Conservation (phyloP, 805 yeast genomes). For the Teunomyces tritomae region DNA sequence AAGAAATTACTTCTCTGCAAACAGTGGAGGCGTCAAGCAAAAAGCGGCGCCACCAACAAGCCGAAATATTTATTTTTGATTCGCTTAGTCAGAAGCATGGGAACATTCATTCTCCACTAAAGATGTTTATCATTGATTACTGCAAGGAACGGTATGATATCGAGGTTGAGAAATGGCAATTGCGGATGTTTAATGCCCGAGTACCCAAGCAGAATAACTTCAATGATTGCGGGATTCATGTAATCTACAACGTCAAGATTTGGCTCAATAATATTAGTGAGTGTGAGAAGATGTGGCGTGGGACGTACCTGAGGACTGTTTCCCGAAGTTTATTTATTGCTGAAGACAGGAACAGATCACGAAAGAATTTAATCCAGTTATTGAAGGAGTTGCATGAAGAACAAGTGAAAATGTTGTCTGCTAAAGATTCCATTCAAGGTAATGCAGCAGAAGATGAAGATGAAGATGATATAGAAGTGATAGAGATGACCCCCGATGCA, state of each 20-base stretch:
- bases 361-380: constrained; percentile 23
- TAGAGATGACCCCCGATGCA: constrained; percentile 6
- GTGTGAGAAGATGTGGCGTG: constrained; percentile 52
- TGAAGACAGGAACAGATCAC: constrained; percentile 27
- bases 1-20: neutral
- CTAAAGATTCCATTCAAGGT: neutral
- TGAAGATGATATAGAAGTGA: constrained; percentile 22
- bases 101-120: constrained; percentile 51
- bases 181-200: constrained; percentile 47
- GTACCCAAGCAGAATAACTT: constrained; percentile 86
- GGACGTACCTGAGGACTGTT: constrained; percentile 11
- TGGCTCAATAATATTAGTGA: constrained; percentile 50
- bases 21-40: neutral
- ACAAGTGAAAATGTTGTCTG: constrained; percentile 9
- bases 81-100: constrained; percentile 65
- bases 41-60: constrained; percentile 10
- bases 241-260: constrained; percentile 66
- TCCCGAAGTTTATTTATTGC: constrained; percentile 21
- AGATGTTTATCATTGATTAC: constrained; percentile 60
- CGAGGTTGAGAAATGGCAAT: constrained; percentile 43
- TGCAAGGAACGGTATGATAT: constrained; percentile 62
- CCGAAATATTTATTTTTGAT: constrained; percentile 64
- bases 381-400: constrained; percentile 21
- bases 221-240: constrained; percentile 94
- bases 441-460: constrained; percentile 9